A percentile compares a stretch with the other conserved stretches of the same genome.
These are phyloP conservation scores for Microbotryum violaceum DNA, from an alignment of 1,284 basidiomycete genomes.

Conservation along the genomic window DNA sequence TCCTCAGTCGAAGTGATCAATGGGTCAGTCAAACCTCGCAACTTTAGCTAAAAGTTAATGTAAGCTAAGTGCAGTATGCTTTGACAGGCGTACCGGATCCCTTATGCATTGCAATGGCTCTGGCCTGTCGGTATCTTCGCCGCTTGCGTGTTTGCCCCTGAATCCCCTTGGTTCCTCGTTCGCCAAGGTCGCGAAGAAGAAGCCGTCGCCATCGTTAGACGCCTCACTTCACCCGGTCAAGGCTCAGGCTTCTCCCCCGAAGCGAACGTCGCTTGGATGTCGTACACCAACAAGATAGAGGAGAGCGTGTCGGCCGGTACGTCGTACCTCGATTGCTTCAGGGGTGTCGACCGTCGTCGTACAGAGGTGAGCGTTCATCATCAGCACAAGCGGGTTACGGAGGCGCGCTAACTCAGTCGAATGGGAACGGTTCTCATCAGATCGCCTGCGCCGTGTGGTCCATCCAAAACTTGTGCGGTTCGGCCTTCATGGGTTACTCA, in stretches of 20 bases:
- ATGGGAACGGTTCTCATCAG: too few species aligned
- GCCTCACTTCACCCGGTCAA: conserved; percentile 41
- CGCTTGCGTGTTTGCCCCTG: conserved; percentile 39
- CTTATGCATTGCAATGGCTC: conserved; percentile 42
- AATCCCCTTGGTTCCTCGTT: conserved; percentile 47
- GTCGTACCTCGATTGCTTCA: conserved; percentile 46
- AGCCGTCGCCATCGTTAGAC: conserved; percentile 42
- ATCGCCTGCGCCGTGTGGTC: conserved; percentile 27
- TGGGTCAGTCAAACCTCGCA: too few species aligned
- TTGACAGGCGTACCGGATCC: conserved; percentile 41
- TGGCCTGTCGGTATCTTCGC: conserved; percentile 37
- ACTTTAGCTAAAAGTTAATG: too few species aligned
- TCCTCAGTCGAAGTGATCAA: background rate
- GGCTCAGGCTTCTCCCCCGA: conserved; percentile 41
- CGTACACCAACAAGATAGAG: conserved; percentile 44
- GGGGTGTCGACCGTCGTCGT: conserved; percentile 42
- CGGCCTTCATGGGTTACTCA: conserved; percentile 30
- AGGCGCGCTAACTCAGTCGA: background rate
- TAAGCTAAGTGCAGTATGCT: too few species aligned
- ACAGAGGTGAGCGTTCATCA: conserved; percentile 41
- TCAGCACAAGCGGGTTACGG: background rate
- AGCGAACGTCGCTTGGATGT: conserved; percentile 31
- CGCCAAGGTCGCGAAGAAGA: conserved; percentile 46
- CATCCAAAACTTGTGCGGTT: conserved; percentile 34
- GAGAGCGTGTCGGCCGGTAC: conserved; percentile 39